Base-by-base conservation (phyloP, 225 moss, liverwort and hornwort genomes). In the Antitrichia curtipendula region DNA sequence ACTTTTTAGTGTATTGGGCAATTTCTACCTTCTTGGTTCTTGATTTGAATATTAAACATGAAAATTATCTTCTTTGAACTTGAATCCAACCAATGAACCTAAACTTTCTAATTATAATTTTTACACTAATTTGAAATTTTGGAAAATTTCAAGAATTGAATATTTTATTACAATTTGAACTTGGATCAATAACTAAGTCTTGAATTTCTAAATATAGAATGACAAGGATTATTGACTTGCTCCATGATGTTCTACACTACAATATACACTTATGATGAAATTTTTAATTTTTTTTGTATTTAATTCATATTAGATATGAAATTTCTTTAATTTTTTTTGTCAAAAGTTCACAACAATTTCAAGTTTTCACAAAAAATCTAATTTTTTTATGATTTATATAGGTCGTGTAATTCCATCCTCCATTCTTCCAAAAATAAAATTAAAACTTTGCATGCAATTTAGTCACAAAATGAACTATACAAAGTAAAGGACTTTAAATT, bases 281-380 rank as follows among this genome's bases (percentile, higher is more conserved):
- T 3, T n/a, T n/a, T 7, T 22, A 66, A 10, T n/a, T 1, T 34
- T 34, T 36, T n/a, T n/a, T 12, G 0, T 10, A 1, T n/a, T n/a
- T 22, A 22, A 12, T n/a, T 66, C 0, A 3, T 19, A 64, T 10
- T 36, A 3, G 36, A 64, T 34, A 36, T 19, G 10, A 10, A 64
- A 34, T 34, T 10, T 64, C 34, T 64, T 64, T 19, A 64, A n/a
- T n/a, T 34, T 18, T 5, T 66, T 66, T 66, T 6, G n/a, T 22
- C 2, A n/a, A n/a, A 38, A 66, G 2, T 22, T n/a, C 12, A 66
- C 1, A 0, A 22, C 12, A 66, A 66, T n/a, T 66, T 66, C 20
- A n/a, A 66, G 20, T 66, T 66, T 20, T 12, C 3, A 66, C n/a
- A 38, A 12, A 21, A n/a, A 21, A n/a, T 12, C 2, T 38, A 4